phyloP scores from a whole-genome alignment of 306 rosid genomes.

The Ormosia semicastrata region DNA sequence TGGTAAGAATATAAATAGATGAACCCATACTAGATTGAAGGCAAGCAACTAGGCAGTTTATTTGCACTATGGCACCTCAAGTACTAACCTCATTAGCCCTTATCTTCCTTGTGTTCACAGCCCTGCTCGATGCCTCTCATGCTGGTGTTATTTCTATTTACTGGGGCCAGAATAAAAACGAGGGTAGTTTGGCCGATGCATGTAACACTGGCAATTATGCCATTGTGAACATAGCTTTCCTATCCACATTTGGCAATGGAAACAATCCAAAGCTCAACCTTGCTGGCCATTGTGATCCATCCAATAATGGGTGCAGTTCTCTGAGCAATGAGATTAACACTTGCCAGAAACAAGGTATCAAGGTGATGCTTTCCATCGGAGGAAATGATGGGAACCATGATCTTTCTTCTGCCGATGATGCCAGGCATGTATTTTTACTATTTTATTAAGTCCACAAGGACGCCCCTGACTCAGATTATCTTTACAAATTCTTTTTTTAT shows the following conservation, averaged over 20 bases:
- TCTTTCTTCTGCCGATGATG: slow-evolving; percentile 1
- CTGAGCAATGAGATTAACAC: background rate
- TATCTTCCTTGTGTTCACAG: background rate
- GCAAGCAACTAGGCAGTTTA: background rate
- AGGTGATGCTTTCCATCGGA: slow-evolving; percentile 5
- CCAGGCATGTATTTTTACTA: background rate
- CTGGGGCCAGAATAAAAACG: background rate
- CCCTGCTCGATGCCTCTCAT: background rate
- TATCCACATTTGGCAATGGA: background rate
- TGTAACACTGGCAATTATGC: background rate
- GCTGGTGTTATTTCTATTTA: background rate
- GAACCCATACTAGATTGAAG: background rate
- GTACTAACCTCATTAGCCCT: background rate
- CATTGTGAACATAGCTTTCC: slow-evolving; percentile 19
- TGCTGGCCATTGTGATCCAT: slow-evolving; percentile 1
- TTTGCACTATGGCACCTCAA: background rate
- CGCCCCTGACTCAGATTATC: no score
- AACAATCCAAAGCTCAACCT: slow-evolving; percentile 4
- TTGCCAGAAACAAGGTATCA: background rate
- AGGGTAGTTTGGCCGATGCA: background rate
- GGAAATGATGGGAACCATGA: background rate
- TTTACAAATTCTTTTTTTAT: background rate
- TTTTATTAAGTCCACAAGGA: background rate
- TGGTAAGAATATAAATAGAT: background rate
- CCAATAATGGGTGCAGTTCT: slow-evolving; percentile 7